Conservation (phyloP, 2,329 filamentous ascomycete species). For the Diplodia intermedia region DNA sequence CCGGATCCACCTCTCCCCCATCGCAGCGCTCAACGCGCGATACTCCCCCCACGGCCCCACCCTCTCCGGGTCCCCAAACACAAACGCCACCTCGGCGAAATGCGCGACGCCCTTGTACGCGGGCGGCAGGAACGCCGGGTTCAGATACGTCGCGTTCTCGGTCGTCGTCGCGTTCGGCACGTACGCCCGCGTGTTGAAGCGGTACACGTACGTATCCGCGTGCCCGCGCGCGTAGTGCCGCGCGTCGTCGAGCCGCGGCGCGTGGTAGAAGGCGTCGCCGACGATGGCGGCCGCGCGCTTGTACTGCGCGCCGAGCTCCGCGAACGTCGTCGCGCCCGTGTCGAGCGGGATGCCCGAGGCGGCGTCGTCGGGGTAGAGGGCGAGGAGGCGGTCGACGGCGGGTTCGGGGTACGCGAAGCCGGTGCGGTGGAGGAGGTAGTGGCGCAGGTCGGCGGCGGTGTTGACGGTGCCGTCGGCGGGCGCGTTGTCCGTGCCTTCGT, state of each 20-base stretch:
- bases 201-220: slow-evolving; percentile 20
- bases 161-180: slow-evolving; percentile 37
- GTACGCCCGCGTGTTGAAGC: slow-evolving; percentile 42
- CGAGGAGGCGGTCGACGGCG: slow-evolving; percentile 27
- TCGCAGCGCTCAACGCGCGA: not conserved
- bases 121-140: slow-evolving; percentile 10
- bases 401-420: slow-evolving; percentile 10
- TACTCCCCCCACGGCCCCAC: slow-evolving; percentile 28
- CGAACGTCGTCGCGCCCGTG: slow-evolving; percentile 39
- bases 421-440: slow-evolving; percentile 14
- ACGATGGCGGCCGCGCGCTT: slow-evolving; percentile 32
- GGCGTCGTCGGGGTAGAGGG: slow-evolving; percentile 30
- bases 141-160: slow-evolving; percentile 37
- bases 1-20: slow-evolving; percentile 18
- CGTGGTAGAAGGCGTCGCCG: slow-evolving; percentile 32
- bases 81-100: slow-evolving; percentile 30
- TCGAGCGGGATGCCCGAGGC: slow-evolving; percentile 25
- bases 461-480: slow-evolving; percentile 27
- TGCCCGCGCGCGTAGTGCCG: slow-evolving; percentile 12
- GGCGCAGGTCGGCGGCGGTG: slow-evolving; percentile 20
- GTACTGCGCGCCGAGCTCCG: slow-evolving; percentile 40
- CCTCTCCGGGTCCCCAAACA: slow-evolving; percentile 10
- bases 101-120: slow-evolving; percentile 23
- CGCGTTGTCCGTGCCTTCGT: slow-evolving; percentile 31
- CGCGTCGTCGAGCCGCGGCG: slow-evolving; percentile 41